Conservation (phyloP, 768 basidiomycete species). For the Agaricus subrufescens region DNA sequence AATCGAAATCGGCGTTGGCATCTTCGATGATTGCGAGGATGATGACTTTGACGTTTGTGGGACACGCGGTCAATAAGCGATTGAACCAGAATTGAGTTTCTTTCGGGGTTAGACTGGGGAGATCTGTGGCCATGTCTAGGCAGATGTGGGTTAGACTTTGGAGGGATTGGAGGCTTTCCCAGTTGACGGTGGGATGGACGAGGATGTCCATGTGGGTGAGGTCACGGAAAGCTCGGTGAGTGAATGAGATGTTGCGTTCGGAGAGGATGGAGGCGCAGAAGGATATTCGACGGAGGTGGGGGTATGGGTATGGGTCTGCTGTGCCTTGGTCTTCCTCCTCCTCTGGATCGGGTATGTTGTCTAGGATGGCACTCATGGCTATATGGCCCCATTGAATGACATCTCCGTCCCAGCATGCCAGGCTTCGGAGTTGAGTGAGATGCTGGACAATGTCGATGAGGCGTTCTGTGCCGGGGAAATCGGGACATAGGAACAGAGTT, state of each 20-base stretch:
- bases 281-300: conserved; percentile 5
- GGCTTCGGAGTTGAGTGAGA: conserved; percentile 1
- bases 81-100: neutral
- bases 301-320: neutral
- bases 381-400: neutral
- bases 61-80: conserved; percentile 1
- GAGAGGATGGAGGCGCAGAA: conserved; percentile 4
- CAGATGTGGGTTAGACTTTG: conserved; percentile 4
- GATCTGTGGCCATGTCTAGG: conserved; percentile 1
- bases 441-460: neutral
- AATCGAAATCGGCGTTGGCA: conserved; percentile 4
- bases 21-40: conserved; percentile 1
- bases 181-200: neutral
- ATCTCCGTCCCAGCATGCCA: conserved; percentile 5
- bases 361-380: neutral
- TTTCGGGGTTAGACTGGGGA: neutral
- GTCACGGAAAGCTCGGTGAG: conserved; percentile 2
- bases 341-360: neutral
- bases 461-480: neutral
- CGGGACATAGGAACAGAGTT: conserved; percentile 4
- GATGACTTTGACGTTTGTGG: conserved; percentile 1
- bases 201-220: conserved; percentile 7
- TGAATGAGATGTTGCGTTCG: neutral
- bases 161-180: conserved; percentile 4
- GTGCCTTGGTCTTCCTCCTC: neutral